phyloP scores from a whole-genome alignment of 192 early-diverging fungal genomes.

The Coemansia sp. region DNA sequence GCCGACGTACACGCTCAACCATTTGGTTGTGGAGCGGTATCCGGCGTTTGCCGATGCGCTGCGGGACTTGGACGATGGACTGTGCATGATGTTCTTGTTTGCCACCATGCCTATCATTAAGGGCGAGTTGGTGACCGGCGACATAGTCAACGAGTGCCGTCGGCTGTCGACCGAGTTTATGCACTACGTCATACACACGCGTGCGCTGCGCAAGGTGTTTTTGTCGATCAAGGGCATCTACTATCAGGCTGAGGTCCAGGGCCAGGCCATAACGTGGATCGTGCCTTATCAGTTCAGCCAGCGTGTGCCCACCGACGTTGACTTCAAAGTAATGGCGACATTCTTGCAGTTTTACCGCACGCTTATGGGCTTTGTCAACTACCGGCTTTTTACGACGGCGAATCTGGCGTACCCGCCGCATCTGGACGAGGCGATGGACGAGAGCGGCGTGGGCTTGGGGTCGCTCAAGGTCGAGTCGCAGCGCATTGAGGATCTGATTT shows the following conservation, averaged over 20 bases:
- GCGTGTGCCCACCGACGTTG: constrained; percentile 84
- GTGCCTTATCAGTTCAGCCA: constrained; percentile 95
- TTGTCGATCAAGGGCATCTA: constrained; percentile 99
- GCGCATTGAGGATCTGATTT: constrained; percentile 46
- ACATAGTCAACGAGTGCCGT: constrained; percentile 73
- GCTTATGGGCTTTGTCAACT: constrained; percentile 92
- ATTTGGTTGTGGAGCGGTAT: constrained; percentile 95
- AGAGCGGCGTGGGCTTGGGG: constrained; percentile 46
- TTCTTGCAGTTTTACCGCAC: constrained; percentile 97
- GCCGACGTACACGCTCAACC: constrained; percentile 88
- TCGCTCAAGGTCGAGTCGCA: constrained; percentile 42
- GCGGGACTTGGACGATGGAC: constrained; percentile 95
- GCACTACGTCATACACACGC: constrained; percentile 80
- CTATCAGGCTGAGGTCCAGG: constrained; percentile 97
- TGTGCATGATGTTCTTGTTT: constrained; percentile 95
- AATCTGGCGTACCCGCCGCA: constrained; percentile 92
- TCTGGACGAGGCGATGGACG: constrained; percentile 59
- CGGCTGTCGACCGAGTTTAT: constrained; percentile 89
- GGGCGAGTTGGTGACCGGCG: constrained; percentile 11
- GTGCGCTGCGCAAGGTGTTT: constrained; percentile 84
- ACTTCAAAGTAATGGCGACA: constrained; percentile 95
- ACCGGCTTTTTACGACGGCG: constrained; percentile 81
- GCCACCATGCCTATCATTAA: constrained; percentile 80
- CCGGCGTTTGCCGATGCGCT: constrained; percentile 91
- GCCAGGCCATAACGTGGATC: constrained; percentile 91